phyloP scores from a whole-genome alignment of 768 basidiomycete genomes.

The Hortiboletus flavorubellus region DNA sequence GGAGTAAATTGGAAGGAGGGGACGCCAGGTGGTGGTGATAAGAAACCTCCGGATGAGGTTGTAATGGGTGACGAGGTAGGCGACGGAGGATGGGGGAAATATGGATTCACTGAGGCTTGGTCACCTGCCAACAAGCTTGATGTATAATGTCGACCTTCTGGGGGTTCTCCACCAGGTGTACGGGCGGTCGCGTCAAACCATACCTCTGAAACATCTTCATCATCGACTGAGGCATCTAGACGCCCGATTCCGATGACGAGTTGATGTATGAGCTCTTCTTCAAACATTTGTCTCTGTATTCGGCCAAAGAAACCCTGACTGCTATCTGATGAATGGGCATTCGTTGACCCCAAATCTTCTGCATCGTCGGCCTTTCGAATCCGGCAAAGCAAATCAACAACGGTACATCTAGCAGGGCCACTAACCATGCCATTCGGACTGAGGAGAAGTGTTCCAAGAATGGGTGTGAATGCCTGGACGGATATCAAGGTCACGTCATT shows the following conservation, averaged over 20 bases:
- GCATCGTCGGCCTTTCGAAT: constrained; percentile 59
- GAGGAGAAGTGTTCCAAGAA: constrained; percentile 84
- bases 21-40: constrained; percentile 9
- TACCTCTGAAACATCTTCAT: constrained; percentile 36
- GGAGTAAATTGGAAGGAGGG: constrained; percentile 17
- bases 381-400: constrained; percentile 74
- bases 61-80: constrained; percentile 26
- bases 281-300: constrained; percentile 61
- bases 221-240: constrained; percentile 43
- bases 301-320: constrained; percentile 47
- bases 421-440: constrained; percentile 74
- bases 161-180: constrained; percentile 30
- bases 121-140: constrained; percentile 9
- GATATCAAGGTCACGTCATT: constrained; percentile 48
- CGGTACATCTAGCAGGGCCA: constrained; percentile 65
- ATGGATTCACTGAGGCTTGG: constrained; percentile 40
- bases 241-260: constrained; percentile 89
- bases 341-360: constrained; percentile 35
- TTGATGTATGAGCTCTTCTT: constrained; percentile 78
- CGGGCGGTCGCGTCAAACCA: constrained; percentile 32
- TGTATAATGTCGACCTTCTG: constrained; percentile 14
- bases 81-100: constrained; percentile 45
- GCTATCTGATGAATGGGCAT: constrained; percentile 29
- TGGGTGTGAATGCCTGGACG: constrained; percentile 86
- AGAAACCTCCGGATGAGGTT: constrained; percentile 16